Conservation (phyloP, 2,329 filamentous ascomycete genomes). For the Fonsecaea multimorphosa region DNA sequence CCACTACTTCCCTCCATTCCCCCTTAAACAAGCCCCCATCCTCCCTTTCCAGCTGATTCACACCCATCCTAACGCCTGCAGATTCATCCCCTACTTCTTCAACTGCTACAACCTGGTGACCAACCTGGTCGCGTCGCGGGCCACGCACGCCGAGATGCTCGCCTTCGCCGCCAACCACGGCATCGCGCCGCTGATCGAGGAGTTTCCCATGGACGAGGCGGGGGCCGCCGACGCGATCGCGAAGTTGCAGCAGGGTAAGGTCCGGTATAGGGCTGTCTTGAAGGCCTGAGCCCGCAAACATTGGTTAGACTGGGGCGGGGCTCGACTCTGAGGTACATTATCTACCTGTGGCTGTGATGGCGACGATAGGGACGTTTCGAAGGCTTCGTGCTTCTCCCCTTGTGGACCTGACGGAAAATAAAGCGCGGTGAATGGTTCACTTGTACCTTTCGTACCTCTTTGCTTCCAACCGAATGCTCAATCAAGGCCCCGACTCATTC, state of each 20-base stretch:
- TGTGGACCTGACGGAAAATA: too few relatives aligned
- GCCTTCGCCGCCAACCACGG: conserved; percentile 67
- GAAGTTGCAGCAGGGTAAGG: conserved; percentile 54
- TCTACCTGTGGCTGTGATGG: too few relatives aligned
- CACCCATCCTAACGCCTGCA: conserved; percentile 31
- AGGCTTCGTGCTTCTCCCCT: too few relatives aligned
- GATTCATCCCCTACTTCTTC: conserved; percentile 62
- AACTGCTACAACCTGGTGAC: conserved; percentile 39
- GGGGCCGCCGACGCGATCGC: conserved; percentile 56
- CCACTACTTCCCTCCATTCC: neutral
- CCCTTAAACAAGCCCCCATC: conserved; percentile 33
- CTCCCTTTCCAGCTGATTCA: conserved; percentile 59
- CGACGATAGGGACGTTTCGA: too few relatives aligned
- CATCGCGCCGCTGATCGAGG: conserved; percentile 70
- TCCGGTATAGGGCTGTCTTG: conserved; percentile 56
- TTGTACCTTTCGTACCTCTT: too few relatives aligned
- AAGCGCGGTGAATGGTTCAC: too few relatives aligned
- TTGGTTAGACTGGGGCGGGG: too few relatives aligned
- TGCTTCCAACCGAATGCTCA: too few relatives aligned
- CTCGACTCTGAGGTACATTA: too few relatives aligned
- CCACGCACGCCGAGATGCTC: conserved; percentile 70
- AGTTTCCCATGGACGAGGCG: conserved; percentile 62
- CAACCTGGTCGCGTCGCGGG: conserved; percentile 64
- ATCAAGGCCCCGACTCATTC: too few relatives aligned
- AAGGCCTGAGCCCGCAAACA: conserved; percentile 7